Conservation (phyloP, 805 yeast species). For the Hermanozyma aechmeae region DNA sequence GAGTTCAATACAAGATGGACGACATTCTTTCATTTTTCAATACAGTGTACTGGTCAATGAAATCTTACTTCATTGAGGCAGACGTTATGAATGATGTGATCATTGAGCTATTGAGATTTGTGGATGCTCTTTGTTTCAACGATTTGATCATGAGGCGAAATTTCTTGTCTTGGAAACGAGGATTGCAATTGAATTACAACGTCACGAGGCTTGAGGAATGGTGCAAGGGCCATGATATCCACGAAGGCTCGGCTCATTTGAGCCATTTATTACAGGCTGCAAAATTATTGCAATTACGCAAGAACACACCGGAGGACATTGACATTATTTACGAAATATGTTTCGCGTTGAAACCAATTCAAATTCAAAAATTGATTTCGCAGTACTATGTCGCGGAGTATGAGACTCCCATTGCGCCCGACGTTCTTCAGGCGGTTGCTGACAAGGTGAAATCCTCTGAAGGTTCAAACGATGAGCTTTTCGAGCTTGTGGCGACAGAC, state of each 20-base stretch:
- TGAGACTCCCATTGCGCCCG: conserved; percentile 83
- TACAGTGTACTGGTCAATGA: conserved; percentile 87
- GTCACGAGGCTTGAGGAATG: conserved; percentile 96
- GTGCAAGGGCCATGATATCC: conserved; percentile 91
- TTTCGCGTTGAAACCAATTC: conserved; percentile 88
- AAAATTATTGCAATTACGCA: conserved; percentile 83
- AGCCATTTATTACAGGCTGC: conserved; percentile 89
- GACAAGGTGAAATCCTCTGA: conserved; percentile 59
- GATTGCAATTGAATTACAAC: conserved; percentile 91
- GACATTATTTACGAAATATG: conserved; percentile 91
- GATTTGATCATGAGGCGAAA: conserved; percentile 91
- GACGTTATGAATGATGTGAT: conserved; percentile 80
- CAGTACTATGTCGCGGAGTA: conserved; percentile 90
- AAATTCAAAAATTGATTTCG: conserved; percentile 83
- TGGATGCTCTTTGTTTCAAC: conserved; percentile 91
- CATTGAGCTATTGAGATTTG: conserved; percentile 71
- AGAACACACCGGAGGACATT: conserved; percentile 81
- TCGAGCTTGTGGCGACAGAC: conserved; percentile 58
- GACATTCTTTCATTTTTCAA: conserved; percentile 85
- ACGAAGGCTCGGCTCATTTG: conserved; percentile 77
- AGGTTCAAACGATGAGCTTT: conserved; percentile 51
- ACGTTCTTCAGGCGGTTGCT: conserved; percentile 73
- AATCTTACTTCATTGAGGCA: conserved; percentile 77
- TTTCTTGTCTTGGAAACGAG: conserved; percentile 96
- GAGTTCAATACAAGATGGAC: conserved; percentile 82